Base-by-base conservation (phyloP, 164 flowering plant species). In the Nymphaea thermarum region DNA sequence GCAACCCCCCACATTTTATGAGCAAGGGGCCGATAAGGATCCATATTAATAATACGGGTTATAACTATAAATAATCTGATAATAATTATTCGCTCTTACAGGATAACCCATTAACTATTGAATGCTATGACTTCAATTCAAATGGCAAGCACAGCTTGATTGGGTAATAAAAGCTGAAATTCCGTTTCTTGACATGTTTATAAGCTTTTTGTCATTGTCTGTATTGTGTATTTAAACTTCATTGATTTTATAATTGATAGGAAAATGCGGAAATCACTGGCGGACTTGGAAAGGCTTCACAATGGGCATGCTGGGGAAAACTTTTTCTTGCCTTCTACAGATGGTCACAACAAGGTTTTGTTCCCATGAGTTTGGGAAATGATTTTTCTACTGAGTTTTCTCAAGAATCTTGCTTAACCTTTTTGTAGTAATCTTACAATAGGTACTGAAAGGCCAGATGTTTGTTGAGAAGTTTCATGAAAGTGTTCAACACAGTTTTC, bases 41-140 rank as follows among this genome's bases (percentile, higher is more conserved):
- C 36, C 36, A 25, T 25, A 25, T 25, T 25, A 25, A 25, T 25
- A 25, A 25, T 25, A 25, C 36, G 36, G 36, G 36, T 25, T 25
- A 25, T 47, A 4, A 47, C 7, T 47, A 6, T 47, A 6, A 12
- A 3, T 47, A 6, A 12, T 12, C 55, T 47, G 12, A 47, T 12
- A 47, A 6, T 47, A 4, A 12, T 7, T 47, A 47, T 44, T 51
- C n/a, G 66, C 72, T 71, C 43, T 14, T 76, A 74, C 91, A 94
- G 97, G 97, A 89, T 10, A 89, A 80, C 69, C 99, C 94, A 42
- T 75, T 94, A 70, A 60, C 85, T 59, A 81, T 94, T 16, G 97
- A 94, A 78, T 94, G 99, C 68, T 90, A 83, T 73, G 93, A 94
- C 82, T 94, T 94, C 78, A 84, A 90, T 74, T 79, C 66, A 79